Base-by-base conservation (phyloP, 2,329 filamentous ascomycete genomes). In the Monosporascus sp. region DNA sequence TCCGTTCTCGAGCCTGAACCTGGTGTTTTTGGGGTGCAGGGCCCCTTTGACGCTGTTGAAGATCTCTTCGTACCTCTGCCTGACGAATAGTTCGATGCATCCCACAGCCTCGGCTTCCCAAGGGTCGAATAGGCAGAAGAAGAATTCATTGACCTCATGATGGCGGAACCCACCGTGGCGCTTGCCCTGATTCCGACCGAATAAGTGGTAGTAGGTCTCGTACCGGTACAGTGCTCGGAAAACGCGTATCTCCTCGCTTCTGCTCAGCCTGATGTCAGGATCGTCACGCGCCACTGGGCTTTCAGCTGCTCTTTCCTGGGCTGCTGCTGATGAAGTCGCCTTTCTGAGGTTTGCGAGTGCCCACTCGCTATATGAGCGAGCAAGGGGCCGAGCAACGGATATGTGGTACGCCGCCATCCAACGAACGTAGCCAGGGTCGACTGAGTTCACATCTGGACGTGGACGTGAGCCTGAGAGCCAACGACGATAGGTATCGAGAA, bases 201-300 rank as follows among this genome's bases (percentile, higher is more conserved):
- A 57, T 9, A 58, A 47, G 50, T 58, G 56, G 24, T 55, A 31
- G 50, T 50, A 63, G 1, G 54, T 56, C 3, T 62, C 53, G 25
- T 57, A 54, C 15, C 57, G 58, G 49, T 63, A 63, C n/a, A 63
- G 37, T 6, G 61, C 62, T 14, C 51, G 54, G 31, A 58, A 57
- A 41, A 60, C 41, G 4, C 58, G 58, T 43, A 58, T 53, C 41
- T 57, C 47, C 35, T 64, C 61, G 22, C 49, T 50, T 38, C 43
- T 49, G n/a, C 52, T 53, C 35, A 48, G 37, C 37, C 48, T n/a
- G 5, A 17, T 17, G n/a, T 24, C 3, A 24, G n/a, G 37, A 18
- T 11, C 18, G 38, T 9, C 17, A 14, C n/a, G 18, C 7, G 3
- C 9, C 17, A 7, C 37, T 27, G 25, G 8, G 3, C 1, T 27